phyloP scores from a whole-genome alignment of 371 early-diverging fungal species.

The Mucor irregularis region DNA sequence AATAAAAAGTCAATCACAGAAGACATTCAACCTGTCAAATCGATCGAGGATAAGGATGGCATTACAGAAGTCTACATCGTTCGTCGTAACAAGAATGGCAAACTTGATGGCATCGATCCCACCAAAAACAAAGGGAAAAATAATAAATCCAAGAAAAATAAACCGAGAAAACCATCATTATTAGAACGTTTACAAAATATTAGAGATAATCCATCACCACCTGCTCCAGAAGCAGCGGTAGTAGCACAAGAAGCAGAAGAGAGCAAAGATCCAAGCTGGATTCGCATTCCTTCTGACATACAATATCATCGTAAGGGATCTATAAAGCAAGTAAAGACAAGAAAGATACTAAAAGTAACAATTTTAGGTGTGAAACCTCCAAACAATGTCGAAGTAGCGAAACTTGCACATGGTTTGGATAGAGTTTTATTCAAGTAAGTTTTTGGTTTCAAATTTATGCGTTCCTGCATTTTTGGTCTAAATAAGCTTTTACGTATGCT shows the following conservation, averaged over 20 bases:
- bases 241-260: neutral
- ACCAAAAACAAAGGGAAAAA: no score
- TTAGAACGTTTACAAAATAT: neutral
- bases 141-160: neutral
- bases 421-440: constrained; percentile 79
- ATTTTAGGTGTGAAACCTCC: constrained; percentile 24
- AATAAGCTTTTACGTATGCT: neutral
- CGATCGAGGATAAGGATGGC: neutral
- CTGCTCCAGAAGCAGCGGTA: neutral
- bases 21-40: neutral
- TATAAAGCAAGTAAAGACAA: neutral
- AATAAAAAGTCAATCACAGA: neutral
- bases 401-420: constrained; percentile 78
- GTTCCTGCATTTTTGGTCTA: neutral
- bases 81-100: neutral
- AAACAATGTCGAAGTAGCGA: constrained; percentile 27
- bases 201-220: neutral
- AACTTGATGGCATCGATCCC: no score
- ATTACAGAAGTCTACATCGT: constrained; percentile 7
- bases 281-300: neutral
- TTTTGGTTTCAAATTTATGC: neutral
- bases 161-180: no score
- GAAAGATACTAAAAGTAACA: neutral
- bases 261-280: neutral
- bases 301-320: constrained; percentile 4